Evolutionary conservation across 306 rosid species (phyloP).

Genomic region (Sophora flavescens): DNA sequence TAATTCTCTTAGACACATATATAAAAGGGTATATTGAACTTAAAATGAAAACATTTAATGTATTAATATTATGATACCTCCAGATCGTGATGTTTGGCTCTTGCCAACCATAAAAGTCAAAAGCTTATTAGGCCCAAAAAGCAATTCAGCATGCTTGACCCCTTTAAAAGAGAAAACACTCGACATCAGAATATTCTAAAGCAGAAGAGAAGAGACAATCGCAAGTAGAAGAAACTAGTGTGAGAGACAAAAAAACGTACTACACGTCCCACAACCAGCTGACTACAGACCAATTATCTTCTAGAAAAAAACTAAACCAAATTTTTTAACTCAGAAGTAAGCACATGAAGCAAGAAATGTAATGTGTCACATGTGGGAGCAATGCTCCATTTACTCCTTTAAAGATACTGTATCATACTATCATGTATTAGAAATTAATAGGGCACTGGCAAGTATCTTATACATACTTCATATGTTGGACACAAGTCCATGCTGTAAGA

Average conservation of each 20-base stretch:
- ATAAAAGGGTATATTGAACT: constrained; percentile 15
- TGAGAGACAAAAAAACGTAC: neutral
- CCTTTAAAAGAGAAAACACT: constrained; percentile 46
- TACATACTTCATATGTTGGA: neutral
- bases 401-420: neutral
- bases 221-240: neutral
- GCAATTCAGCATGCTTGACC: constrained; percentile 48
- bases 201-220: neutral
- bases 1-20: neutral
- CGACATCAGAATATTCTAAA: constrained; percentile 36
- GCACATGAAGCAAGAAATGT: constrained; percentile 24
- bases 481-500: neutral
- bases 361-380: constrained; percentile 6
- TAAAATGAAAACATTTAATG: constrained; percentile 3
- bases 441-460: neutral
- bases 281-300: constrained; percentile 16
- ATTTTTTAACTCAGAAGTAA: neutral
- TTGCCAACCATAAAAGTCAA: constrained; percentile 49
- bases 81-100: constrained; percentile 47
- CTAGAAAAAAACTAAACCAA: neutral
- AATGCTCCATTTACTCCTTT: neutral
- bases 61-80: constrained; percentile 44
- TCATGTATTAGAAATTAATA: neutral
- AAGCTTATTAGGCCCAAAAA: constrained; percentile 58
- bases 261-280: neutral